Percentiles rank a stretch among this genome's conserved stretches.
Evolutionary conservation across 176 grass and related monocot species (phyloP).

Genomic region (Bromus sterilis): DNA sequence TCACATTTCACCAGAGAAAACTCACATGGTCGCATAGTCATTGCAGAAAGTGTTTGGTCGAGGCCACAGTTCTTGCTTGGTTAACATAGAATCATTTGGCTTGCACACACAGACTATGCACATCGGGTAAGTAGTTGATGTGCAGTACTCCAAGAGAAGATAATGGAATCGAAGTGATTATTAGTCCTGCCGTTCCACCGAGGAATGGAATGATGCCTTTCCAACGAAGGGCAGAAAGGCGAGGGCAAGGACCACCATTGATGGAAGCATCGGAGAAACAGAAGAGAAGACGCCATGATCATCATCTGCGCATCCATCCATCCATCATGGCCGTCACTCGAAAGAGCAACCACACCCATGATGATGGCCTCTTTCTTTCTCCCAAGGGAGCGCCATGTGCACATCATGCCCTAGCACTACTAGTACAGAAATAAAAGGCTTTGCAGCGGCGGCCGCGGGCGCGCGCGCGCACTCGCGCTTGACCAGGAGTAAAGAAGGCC

Average conservation of each 20-base stretch:
- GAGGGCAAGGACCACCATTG: background rate
- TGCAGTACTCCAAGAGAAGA: too few relatives aligned
- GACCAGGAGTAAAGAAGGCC: background rate
- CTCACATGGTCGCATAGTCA: too few relatives aligned
- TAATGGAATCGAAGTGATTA: background rate
- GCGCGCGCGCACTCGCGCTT: background rate
- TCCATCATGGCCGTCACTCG: background rate
- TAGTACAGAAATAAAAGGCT: too few relatives aligned
- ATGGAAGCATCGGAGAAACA: background rate
- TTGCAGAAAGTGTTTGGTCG: too few relatives aligned
- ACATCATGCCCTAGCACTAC: background rate
- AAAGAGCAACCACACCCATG: background rate
- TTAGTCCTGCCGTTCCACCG: background rate
- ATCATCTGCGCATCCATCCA: too few relatives aligned
- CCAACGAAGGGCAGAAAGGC: background rate
- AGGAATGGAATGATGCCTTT: background rate
- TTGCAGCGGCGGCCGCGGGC: background rate
- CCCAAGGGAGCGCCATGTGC: background rate
- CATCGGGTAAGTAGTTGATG: too few relatives aligned
- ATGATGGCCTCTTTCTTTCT: background rate
- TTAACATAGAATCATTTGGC: too few relatives aligned
- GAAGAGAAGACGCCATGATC: background rate
- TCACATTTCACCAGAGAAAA: too few relatives aligned
- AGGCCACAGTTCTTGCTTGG: too few relatives aligned
- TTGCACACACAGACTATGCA: too few relatives aligned